Base-by-base conservation (phyloP, 352 stramenopile species). In the Peronosclerospora sorghi region DNA sequence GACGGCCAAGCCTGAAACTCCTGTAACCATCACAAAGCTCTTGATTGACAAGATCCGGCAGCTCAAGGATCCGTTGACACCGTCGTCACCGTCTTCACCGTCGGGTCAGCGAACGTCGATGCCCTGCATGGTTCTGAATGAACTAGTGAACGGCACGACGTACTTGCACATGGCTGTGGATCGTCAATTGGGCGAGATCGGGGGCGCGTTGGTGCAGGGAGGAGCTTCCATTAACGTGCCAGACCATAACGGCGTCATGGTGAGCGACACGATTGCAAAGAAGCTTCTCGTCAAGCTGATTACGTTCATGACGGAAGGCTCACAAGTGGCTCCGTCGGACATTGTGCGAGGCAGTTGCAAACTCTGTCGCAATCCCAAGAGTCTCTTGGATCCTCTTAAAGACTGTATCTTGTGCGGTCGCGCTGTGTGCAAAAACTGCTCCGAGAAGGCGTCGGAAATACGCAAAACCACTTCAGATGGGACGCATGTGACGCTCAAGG, bases 131-230 rank as follows among this genome's bases (percentile, higher is more conserved):
- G 35, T 65, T 20, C 51, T 89, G 15, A 86, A 89, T 41, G 64
- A 80, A 29, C 63, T 86, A 6, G 47, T 83, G 35, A 84, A 83
- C 39, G 77, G 70, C 47, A 80, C 68, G 32, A 92, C 79, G 50
- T 92, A 89, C 45, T 54, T 92, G 40, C 79, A 92, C 55, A 83
- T 92, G 76, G 74, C 77, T 4, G 59, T 85, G 19, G 76, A 86
- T 37, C 68, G 62, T 41, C 65, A 72, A 35, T 41, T 86, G 41
- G 56, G 74, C 6, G 74, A 86, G 37, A 86, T 89, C 14, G 74
- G 61, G 0, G 51, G 69, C 17, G 68, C 75, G 34, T 57, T 92
- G 24, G 70, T 91, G 39, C 57, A 77, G 4, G 71, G 64, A 27
- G 76, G 77, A 8, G 79, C 79, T 28, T 86, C 71, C n/a, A 85